These are phyloP conservation scores for Musa schizocarpa DNA, from an alignment of 176 grass and related monocot species.

Conservation along the genomic window DNA sequence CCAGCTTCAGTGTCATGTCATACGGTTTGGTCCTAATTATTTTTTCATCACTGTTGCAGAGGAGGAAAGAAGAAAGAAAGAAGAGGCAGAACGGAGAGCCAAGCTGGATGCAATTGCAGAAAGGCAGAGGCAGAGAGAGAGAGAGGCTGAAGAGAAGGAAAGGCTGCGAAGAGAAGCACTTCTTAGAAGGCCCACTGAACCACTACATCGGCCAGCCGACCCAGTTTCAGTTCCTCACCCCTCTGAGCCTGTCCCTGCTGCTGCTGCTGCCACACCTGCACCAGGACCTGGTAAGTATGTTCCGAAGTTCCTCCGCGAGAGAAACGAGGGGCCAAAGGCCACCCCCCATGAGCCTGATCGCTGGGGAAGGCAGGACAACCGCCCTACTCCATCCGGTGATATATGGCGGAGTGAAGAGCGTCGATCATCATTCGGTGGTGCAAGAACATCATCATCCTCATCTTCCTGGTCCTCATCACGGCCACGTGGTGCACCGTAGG, in stretches of 20 bases:
- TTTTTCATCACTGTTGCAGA: constrained; percentile 37
- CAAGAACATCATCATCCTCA: not conserved
- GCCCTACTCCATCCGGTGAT: constrained; percentile 20
- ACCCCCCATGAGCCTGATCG: constrained; percentile 21
- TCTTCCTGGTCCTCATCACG: constrained; percentile 12
- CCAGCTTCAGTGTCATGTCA: not conserved
- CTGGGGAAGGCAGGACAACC: constrained; percentile 12
- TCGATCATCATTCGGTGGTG: not conserved
- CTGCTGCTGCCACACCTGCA: constrained; percentile 12
- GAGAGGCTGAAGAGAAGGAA: constrained; percentile 64
- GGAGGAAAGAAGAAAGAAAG: constrained; percentile 75
- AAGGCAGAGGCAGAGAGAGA: constrained; percentile 54
- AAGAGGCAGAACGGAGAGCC: constrained; percentile 56
- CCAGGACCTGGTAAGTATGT: constrained; percentile 47
- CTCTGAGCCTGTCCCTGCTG: constrained; percentile 9
- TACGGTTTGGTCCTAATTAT: constrained; percentile 10
- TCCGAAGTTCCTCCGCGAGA: constrained; percentile 32
- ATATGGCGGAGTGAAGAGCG: constrained; percentile 54
- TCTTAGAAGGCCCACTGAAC: constrained; percentile 25
- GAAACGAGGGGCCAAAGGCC: constrained; percentile 12
- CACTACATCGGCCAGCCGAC: constrained; percentile 3
- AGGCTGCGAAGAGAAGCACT: constrained; percentile 29
- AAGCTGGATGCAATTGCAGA: constrained; percentile 71
- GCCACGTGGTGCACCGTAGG: not conserved
- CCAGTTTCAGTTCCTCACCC: not conserved